These are phyloP conservation scores for Boletus sp. DNA, from an alignment of 768 basidiomycete species.

Conservation along the genomic window DNA sequence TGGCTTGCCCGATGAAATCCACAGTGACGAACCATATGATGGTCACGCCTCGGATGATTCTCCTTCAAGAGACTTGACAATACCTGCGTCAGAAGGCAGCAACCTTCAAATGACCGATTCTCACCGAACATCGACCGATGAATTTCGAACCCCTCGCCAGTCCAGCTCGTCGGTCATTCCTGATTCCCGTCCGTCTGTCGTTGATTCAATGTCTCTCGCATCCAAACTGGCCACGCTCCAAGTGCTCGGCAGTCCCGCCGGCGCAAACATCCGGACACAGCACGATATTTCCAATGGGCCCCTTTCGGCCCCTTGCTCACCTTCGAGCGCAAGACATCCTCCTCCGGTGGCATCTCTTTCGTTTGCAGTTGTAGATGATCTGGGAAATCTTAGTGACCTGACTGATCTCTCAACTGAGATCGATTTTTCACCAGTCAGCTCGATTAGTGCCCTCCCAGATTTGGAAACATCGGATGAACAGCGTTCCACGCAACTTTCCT, in stretches of 20 bases:
- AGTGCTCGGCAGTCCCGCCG: not conserved
- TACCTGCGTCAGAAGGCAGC: not conserved
- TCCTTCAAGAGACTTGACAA: not conserved
- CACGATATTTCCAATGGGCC: not conserved
- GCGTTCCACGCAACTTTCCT: not conserved
- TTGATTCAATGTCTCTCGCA: not conserved
- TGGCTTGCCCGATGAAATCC: conserved; percentile 10
- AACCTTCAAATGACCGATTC: not conserved
- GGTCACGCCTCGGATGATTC: not conserved
- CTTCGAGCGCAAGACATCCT: not conserved
- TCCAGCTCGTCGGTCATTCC: not conserved
- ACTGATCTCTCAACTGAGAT: conserved; percentile 30
- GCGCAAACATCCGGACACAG: not conserved
- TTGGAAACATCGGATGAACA: not conserved
- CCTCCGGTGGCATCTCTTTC: not conserved
- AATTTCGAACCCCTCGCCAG: not conserved
- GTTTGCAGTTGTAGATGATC: conserved; percentile 7
- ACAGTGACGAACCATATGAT: conserved; percentile 5
- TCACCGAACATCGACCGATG: not conserved
- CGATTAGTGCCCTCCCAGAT: not conserved
- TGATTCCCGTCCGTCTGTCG: not conserved
- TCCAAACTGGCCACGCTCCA: not conserved
- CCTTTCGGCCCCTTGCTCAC: not conserved
- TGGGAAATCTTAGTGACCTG: conserved; percentile 25
- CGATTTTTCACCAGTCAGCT: conserved; percentile 12